Base-by-base conservation (phyloP, 805 yeast species). In the Lachancea dasiensis region DNA sequence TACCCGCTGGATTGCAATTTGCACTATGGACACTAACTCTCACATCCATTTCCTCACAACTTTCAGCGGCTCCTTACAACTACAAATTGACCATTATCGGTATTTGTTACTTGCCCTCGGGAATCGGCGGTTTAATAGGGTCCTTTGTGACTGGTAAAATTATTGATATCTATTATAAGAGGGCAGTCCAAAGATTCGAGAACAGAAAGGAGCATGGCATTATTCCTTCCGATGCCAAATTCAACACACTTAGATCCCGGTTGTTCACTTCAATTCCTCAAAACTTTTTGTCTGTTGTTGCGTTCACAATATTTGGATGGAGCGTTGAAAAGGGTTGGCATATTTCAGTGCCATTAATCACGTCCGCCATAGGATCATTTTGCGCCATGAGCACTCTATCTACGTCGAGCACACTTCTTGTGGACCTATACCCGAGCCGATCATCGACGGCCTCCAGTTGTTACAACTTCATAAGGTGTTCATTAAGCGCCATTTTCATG, bases 371-470 rank as follows among this genome's bases (percentile, higher is more conserved):
- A 30, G 62, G 77, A n/a, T 75, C 87, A 7, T 62, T 67, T 47
- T 69, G 79, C 11, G 65, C 79, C 1, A 70, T 79, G 57, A 71
- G 74, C 33, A 70, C 77, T 23, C 52, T 81, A 33, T 69, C 79
- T 10, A 68, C 74, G 3, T 68, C 77, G 14, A 70, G 79, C 1
- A 82, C 92, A 0, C 60, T 86, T 27, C 52, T 86, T 43, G 82
- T 85, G 10, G 95, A 86, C 53, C 52, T 86, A 43, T 79, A 72
- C 46, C 95, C 95, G 0, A 58, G 65, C 3, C 71, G 72, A 38
- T 72, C 86, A 0, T 85, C 92, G 0, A 75, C 89, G 3, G 79
- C 89, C 6, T 70, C 84, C 2, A 80, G 92, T 19, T 68, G 81
- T 38, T 70, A 79, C 49, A 86, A 86, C 50, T 65, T 86, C 27